Percentiles rank a stretch among this genome's conserved stretches.
Evolutionary conservation across 768 basidiomycete species (phyloP).

Genomic region (Tylopilus intermedius): DNA sequence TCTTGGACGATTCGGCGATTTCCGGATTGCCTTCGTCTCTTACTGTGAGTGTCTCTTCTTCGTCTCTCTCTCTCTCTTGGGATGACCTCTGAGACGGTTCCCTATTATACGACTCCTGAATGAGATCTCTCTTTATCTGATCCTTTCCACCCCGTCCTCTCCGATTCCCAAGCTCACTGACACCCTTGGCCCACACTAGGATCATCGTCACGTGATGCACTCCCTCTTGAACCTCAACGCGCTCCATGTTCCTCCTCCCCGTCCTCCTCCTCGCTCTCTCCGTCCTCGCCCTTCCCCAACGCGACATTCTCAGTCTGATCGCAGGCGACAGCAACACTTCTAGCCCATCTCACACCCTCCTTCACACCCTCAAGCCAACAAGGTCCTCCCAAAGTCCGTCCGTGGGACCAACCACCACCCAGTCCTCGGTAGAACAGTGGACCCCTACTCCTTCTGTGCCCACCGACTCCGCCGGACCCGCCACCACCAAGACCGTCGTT

Average conservation of each 20-base stretch:
- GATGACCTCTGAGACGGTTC: too few relatives aligned
- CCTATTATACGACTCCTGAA: background rate
- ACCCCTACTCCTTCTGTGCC: background rate
- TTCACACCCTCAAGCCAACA: background rate
- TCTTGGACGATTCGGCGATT: constrained; percentile 3
- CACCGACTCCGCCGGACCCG: background rate
- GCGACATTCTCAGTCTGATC: constrained; percentile 19
- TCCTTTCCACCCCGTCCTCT: background rate
- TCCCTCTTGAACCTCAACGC: background rate
- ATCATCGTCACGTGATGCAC: background rate
- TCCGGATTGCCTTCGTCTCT: constrained; percentile 9
- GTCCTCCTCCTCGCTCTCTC: background rate
- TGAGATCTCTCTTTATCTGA: background rate
- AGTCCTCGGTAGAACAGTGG: background rate
- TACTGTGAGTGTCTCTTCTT: too few relatives aligned
- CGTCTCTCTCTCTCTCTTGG: too few relatives aligned
- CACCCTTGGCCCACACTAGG: background rate
- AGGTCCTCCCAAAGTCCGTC: background rate
- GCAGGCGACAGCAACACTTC: background rate
- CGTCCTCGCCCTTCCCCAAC: background rate
- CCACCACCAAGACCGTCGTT: background rate
- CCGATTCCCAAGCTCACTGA: background rate
- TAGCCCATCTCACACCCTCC: background rate
- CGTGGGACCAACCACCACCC: background rate
- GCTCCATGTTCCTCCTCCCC: background rate